phyloP scores from a whole-genome alignment of 768 basidiomycete species.

The Tubosaeta brunneosetosa region DNA sequence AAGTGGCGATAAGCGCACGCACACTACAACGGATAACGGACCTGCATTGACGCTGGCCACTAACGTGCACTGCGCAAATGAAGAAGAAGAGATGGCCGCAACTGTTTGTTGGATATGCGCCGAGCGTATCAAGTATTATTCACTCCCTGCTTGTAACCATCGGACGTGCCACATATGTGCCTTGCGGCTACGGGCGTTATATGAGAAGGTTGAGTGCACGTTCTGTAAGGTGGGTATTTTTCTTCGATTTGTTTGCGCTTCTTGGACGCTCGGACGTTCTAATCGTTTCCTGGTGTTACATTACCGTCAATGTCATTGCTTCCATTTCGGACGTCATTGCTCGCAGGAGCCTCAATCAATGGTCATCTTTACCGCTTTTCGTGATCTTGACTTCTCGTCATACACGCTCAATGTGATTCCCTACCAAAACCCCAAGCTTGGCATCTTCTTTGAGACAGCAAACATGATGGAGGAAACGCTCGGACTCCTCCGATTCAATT shows the following conservation, averaged over 20 bases:
- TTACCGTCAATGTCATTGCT: neutral
- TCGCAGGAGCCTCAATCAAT: constrained; percentile 64
- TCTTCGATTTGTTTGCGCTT: neutral
- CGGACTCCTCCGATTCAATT: constrained; percentile 89
- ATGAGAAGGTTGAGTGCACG: constrained; percentile 91
- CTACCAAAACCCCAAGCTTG: constrained; percentile 66
- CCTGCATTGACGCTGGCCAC: neutral
- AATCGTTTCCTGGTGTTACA: neutral
- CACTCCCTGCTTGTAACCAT: constrained; percentile 88
- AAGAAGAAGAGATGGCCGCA: constrained; percentile 32
- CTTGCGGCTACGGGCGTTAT: constrained; percentile 79
- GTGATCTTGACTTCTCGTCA: constrained; percentile 56
- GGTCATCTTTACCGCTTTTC: constrained; percentile 68
- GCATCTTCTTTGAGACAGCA: constrained; percentile 80
- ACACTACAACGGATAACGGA: neutral
- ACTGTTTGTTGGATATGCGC: constrained; percentile 89
- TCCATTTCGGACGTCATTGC: neutral
- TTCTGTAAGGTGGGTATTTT: constrained; percentile 77
- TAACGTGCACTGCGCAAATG: constrained; percentile 5
- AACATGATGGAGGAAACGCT: constrained; percentile 96
- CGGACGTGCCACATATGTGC: constrained; percentile 94
- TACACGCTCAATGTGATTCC: constrained; percentile 53
- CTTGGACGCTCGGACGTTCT: neutral
- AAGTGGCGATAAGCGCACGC: neutral
- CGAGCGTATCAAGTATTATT: constrained; percentile 86